Conservation (phyloP, 306 rosid species). For the Arachis hypogaea region DNA sequence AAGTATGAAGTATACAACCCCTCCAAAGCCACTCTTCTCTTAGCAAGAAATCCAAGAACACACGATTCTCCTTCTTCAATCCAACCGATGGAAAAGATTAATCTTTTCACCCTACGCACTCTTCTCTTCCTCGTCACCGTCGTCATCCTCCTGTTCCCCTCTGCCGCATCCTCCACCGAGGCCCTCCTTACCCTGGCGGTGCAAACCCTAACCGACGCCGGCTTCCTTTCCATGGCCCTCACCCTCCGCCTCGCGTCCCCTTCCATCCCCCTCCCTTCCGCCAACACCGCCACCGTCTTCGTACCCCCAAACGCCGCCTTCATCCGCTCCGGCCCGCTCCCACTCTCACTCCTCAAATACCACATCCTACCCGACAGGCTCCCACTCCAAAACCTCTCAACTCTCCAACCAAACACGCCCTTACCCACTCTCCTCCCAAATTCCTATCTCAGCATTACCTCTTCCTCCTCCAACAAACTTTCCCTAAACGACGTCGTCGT, state of each 20-base stretch:
- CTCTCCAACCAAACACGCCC: constrained; percentile 13
- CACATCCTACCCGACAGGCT: constrained; percentile 46
- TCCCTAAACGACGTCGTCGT: constrained; percentile 26
- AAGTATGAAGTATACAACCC: neutral
- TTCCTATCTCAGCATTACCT: constrained; percentile 5
- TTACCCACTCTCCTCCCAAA: constrained; percentile 31
- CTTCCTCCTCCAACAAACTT: neutral
- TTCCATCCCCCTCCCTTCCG: constrained; percentile 7
- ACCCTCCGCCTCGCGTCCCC: constrained; percentile 45
- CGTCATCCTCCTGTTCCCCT: neutral
- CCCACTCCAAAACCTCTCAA: constrained; percentile 18
- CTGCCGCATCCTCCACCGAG: neutral
- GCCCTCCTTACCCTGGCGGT: constrained; percentile 32
- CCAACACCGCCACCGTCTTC: constrained; percentile 46
- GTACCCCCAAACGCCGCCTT: constrained; percentile 48
- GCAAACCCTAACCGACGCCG: constrained; percentile 41
- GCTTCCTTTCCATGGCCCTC: constrained; percentile 51
- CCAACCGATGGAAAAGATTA: neutral
- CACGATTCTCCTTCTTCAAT: neutral
- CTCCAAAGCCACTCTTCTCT: neutral
- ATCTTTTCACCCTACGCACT: neutral
- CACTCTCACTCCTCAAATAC: constrained; percentile 42
- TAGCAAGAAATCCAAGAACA: constrained; percentile 1
- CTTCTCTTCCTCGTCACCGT: neutral
- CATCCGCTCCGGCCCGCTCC: constrained; percentile 40